phyloP scores from a whole-genome alignment of 129 eudicot genomes.

The Glebionis coronaria region DNA sequence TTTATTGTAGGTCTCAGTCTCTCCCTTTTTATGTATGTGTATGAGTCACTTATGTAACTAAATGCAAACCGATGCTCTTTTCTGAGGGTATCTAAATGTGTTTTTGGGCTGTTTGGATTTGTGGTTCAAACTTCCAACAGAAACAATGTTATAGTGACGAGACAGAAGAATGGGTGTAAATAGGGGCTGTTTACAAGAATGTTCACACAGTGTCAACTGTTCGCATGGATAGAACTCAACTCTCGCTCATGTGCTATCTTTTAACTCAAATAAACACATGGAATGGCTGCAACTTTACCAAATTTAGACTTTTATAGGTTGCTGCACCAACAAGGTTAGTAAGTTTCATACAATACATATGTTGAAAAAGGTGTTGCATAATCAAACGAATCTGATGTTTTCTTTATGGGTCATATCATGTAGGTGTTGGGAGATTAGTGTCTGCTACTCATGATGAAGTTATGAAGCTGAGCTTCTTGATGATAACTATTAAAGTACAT shows the following conservation, averaged over 20 bases:
- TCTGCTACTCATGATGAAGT: too few species aligned
- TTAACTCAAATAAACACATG: slow-evolving; percentile 76
- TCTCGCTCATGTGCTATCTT: slow-evolving; percentile 13
- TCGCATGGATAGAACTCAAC: slow-evolving; percentile 73
- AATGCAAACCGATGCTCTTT: too few species aligned
- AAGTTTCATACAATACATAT: slow-evolving; percentile 32
- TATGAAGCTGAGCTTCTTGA: too few species aligned
- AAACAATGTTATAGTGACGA: slow-evolving; percentile 88
- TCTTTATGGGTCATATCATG: too few species aligned
- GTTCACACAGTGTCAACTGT: slow-evolving; percentile 49
- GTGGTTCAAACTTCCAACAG: slow-evolving; percentile 81
- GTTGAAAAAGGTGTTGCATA: too few species aligned
- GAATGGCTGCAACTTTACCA: slow-evolving; percentile 86
- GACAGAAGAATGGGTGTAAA: slow-evolving; percentile 93
- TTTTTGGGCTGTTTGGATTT: slow-evolving; percentile 30
- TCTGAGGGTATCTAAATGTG: too few species aligned
- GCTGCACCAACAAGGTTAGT: slow-evolving; percentile 90
- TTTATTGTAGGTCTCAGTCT: too few species aligned
- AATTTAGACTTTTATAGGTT: slow-evolving; percentile 71
- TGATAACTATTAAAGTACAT: too few species aligned
- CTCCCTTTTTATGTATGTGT: too few species aligned
- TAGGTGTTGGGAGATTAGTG: too few species aligned
- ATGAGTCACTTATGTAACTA: too few species aligned
- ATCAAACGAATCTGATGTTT: too few species aligned
- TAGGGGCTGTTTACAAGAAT: slow-evolving; percentile 87